phyloP scores from a whole-genome alignment of 1,284 basidiomycete genomes.

The Leccinum proliferum region DNA sequence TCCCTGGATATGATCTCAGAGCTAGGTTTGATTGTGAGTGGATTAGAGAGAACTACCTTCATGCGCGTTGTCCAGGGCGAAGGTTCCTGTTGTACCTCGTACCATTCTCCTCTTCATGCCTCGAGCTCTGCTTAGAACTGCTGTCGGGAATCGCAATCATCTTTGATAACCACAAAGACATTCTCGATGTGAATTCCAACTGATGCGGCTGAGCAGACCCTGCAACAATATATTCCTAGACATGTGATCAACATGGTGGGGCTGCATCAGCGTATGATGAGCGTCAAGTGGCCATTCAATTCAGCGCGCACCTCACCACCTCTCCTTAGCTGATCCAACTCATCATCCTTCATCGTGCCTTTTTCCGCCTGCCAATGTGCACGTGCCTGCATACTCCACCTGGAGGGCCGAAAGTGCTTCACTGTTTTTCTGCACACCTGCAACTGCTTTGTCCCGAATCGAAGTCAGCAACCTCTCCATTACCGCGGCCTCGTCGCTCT shows the following conservation, averaged over 20 bases:
- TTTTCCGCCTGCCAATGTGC: no score
- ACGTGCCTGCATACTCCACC: conserved; percentile 32
- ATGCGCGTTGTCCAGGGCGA: conserved; percentile 32
- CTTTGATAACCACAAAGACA: conserved; percentile 47
- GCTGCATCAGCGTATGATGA: conserved; percentile 5
- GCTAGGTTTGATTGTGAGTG: neutral
- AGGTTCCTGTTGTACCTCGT: conserved; percentile 45
- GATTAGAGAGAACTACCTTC: conserved; percentile 7
- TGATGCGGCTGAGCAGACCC: conserved; percentile 39
- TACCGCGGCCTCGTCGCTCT: conserved; percentile 38
- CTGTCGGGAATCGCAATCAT: conserved; percentile 39
- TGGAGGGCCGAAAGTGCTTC: conserved; percentile 47
- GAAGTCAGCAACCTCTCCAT: conserved; percentile 35
- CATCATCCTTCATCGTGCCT: conserved; percentile 45
- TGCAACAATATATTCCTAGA: conserved; percentile 48
- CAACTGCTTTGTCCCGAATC: conserved; percentile 29
- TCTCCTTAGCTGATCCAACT: conserved; percentile 34
- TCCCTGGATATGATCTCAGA: conserved; percentile 17
- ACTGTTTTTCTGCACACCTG: conserved; percentile 40
- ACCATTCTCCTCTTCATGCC: conserved; percentile 47
- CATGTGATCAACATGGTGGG: conserved; percentile 45
- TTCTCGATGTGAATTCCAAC: conserved; percentile 51
- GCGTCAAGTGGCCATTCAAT: conserved; percentile 42
- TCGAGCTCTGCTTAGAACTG: conserved; percentile 54
- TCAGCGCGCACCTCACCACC: conserved; percentile 38